These are phyloP conservation scores for Clonostachys byssicola DNA, from an alignment of 2,329 filamentous ascomycete genomes.

Conservation along the genomic window DNA sequence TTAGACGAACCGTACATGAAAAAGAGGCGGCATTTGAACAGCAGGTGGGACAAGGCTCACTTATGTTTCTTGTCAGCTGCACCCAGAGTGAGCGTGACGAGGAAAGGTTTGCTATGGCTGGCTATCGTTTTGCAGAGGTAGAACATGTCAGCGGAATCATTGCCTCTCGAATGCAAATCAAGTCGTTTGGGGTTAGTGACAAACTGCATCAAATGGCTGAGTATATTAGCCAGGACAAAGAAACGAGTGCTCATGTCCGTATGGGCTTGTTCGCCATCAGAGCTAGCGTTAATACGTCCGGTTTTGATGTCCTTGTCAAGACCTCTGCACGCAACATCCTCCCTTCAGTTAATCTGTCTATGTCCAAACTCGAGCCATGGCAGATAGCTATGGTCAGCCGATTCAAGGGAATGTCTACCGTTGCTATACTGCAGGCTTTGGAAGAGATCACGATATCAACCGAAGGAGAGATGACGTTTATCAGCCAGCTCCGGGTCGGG, in stretches of 20 bases:
- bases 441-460: constrained; percentile 3
- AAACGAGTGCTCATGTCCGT: constrained; percentile 36
- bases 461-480: constrained; percentile 36
- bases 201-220: constrained; percentile 62
- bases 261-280: constrained; percentile 55
- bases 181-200: constrained; percentile 52
- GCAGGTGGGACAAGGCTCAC: constrained; percentile 63
- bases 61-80: constrained; percentile 74
- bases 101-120: constrained; percentile 61
- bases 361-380: constrained; percentile 46
- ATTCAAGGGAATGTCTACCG: constrained; percentile 38
- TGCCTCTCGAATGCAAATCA: constrained; percentile 70
- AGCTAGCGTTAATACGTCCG: constrained; percentile 43
- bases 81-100: constrained; percentile 54
- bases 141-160: constrained; percentile 66
- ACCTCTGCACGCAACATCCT: constrained; percentile 53
- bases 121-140: constrained; percentile 73
- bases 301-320: constrained; percentile 61
- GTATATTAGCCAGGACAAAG: constrained; percentile 43
- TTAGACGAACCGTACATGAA: too few species aligned
- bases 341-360: constrained; percentile 51
- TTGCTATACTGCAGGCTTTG: constrained; percentile 11
- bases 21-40: constrained; percentile 1
- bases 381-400: constrained; percentile 50
- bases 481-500: constrained; percentile 34